Base-by-base conservation (phyloP, 225 moss, liverwort and hornwort genomes). In the Anthoceros angustus region DNA sequence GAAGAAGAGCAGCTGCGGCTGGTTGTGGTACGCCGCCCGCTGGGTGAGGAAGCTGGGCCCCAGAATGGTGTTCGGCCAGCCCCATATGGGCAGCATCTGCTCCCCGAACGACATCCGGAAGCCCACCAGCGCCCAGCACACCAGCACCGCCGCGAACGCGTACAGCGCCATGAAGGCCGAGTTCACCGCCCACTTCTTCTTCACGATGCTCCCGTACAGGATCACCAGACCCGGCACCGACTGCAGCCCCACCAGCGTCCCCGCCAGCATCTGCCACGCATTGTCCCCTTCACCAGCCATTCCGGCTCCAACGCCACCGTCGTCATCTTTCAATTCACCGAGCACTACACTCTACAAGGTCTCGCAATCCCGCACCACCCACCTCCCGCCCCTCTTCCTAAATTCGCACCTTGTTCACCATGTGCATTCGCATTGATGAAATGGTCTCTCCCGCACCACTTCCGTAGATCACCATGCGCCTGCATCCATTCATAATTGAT, bases 221-320 rank as follows among this genome's bases (percentile, higher is more conserved):
- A 55, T 55, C 55, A 55, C 55, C 55, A 55, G 55, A 4, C 55
- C 55, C n/a, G 55, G 55, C 55, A 55, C 55, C 15, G 55, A 55
- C 55, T 55, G 55, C 55, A 55, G 55, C 55, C 55, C 55, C 55
- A 55, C 55, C 55, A 55, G 55, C 55, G 55, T 55, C 55, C 15
- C 55, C 2, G 55, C 55, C 55, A 55, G 15, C 55, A 55, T 55
- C 55, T 55, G 55, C 55, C 55, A 55, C 23, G 55, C 6, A 23
- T 55, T 55, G 55, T 55, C 55, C n/a, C 55, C 55, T 55, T 55
- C n/a, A 18, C 55, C 55, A 55, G 55, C 55, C 55, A 55, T 9
- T 7, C 8, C 55, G 55, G 55, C 55, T 55, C 45, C 12, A 16
- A 11, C 45, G 3, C 16, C 45, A 6, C 45, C 11, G 45, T 2